Percentiles rank a stretch among this genome's conserved stretches.
These are phyloP conservation scores for Trichoderma sp. DNA, from an alignment of 2,329 filamentous ascomycete species.

Conservation along the genomic window DNA sequence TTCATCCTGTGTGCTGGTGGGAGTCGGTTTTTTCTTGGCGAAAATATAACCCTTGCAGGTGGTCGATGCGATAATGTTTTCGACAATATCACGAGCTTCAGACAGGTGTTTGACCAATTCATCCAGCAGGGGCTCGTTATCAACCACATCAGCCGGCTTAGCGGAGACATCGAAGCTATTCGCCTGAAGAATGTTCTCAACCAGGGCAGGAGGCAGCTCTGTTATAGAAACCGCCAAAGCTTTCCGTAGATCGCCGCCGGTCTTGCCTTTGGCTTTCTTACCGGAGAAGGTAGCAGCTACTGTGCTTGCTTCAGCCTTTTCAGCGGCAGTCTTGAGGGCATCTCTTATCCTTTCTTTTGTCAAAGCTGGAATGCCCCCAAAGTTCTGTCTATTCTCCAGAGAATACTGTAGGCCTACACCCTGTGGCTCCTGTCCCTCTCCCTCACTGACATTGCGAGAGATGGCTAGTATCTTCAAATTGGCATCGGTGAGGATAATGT, in stretches of 20 bases:
- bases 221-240: constrained; percentile 80
- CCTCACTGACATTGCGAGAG: constrained; percentile 74
- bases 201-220: constrained; percentile 80
- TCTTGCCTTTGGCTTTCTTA: constrained; percentile 72
- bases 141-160: constrained; percentile 67
- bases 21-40: constrained; percentile 57
- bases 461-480: constrained; percentile 79
- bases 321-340: constrained; percentile 64
- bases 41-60: constrained; percentile 82
- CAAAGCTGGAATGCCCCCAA: constrained; percentile 67
- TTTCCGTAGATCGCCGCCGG: constrained; percentile 72
- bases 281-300: constrained; percentile 21
- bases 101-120: constrained; percentile 65
- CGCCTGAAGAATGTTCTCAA: constrained; percentile 78
- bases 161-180: constrained; percentile 66
- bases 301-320: constrained; percentile 51
- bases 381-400: constrained; percentile 80
- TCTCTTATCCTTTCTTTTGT: constrained; percentile 68
- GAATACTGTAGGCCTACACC: constrained; percentile 75
- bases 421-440: constrained; percentile 79
- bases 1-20: constrained; percentile 22
- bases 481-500: constrained; percentile 86
- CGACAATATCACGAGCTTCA: constrained; percentile 66
- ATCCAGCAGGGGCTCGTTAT: constrained; percentile 61
- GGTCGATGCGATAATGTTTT: constrained; percentile 63